Percentiles rank a stretch among this genome's conserved stretches.
phyloP scores from a whole-genome alignment of 192 early-diverging fungal species.

The Rhizophagus clarus region DNA sequence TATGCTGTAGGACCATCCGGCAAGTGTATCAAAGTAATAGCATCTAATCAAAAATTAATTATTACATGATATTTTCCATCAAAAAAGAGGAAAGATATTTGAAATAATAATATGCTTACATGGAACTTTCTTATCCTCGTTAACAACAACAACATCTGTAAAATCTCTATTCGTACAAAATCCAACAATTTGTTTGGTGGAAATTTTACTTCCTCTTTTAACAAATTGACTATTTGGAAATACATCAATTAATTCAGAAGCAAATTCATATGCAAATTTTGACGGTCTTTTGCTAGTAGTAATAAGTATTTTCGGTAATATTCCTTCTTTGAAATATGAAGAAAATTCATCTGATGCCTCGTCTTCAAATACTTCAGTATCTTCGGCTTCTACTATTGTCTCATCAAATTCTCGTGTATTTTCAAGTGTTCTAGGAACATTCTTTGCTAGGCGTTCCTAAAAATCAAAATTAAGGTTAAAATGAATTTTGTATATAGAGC shows the following conservation, averaged over 20 bases:
- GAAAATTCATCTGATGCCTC: conserved; percentile 87
- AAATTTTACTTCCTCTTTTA: conserved; percentile 84
- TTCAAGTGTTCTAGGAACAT: conserved; percentile 92
- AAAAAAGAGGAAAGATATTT: neutral
- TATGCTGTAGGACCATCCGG: conserved; percentile 97
- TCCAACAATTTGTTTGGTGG: conserved; percentile 89
- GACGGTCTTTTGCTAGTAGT: conserved; percentile 77
- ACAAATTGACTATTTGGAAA: conserved; percentile 91
- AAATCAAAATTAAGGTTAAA: neutral
- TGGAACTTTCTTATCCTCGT: conserved; percentile 90
- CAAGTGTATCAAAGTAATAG: conserved; percentile 90
- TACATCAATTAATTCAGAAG: conserved; percentile 83
- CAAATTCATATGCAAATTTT: conserved; percentile 74
- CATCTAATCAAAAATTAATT: conserved; percentile 47
- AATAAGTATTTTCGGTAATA: conserved; percentile 88
- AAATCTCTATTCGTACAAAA: conserved; percentile 86
- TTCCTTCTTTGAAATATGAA: conserved; percentile 80
- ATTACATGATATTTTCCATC: neutral
- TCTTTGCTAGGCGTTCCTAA: conserved; percentile 81
- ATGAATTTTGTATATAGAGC: neutral
- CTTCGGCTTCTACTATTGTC: conserved; percentile 77
- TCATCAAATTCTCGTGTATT: conserved; percentile 92
- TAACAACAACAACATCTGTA: conserved; percentile 93
- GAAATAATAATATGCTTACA: conserved; percentile 51
- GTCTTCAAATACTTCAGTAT: conserved; percentile 82